Evolutionary conservation across 2,329 filamentous ascomycete genomes (phyloP).

Genomic region (Botrytis hyacinthi): DNA sequence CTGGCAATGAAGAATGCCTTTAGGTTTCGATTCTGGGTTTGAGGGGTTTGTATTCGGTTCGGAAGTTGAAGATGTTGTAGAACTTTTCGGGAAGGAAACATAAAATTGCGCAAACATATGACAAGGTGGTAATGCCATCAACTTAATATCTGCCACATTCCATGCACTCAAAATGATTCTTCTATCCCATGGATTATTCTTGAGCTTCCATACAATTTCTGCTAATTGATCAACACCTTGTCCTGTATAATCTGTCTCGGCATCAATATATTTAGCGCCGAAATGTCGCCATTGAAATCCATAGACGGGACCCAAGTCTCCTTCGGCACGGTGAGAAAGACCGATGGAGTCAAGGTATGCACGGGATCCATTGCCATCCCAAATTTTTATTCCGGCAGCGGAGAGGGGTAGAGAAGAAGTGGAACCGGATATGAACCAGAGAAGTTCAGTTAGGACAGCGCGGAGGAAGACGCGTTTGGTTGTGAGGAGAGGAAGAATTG

Average conservation of each 20-base stretch:
- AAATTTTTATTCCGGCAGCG: constrained; percentile 86
- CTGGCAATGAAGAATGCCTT: constrained; percentile 76
- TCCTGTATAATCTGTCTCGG: constrained; percentile 76
- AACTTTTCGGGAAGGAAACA: constrained; percentile 34
- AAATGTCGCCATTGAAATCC: constrained; percentile 99
- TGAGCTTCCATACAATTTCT: constrained; percentile 84
- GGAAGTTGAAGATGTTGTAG: neutral
- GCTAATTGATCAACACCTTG: constrained; percentile 92
- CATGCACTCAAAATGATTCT: constrained; percentile 89
- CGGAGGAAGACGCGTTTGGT: constrained; percentile 95
- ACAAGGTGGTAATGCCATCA: constrained; percentile 91
- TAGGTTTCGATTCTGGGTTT: constrained; percentile 37
- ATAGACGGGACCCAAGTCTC: constrained; percentile 93
- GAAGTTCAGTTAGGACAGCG: constrained; percentile 85
- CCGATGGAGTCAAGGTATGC: constrained; percentile 86
- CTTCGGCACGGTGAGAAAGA: constrained; percentile 74
- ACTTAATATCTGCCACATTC: constrained; percentile 82
- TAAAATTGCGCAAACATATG: constrained; percentile 98
- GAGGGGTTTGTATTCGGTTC: neutral
- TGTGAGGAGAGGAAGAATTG: constrained; percentile 86
- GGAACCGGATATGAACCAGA: constrained; percentile 89
- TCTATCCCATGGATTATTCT: constrained; percentile 80
- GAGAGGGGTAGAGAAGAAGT: constrained; percentile 78
- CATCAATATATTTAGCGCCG: constrained; percentile 82
- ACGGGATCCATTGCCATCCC: constrained; percentile 94